A percentile compares a stretch with the other conserved stretches of the same genome.
phyloP scores from a whole-genome alignment of 257 asterid species.

The Rauvolfia tetraphylla region DNA sequence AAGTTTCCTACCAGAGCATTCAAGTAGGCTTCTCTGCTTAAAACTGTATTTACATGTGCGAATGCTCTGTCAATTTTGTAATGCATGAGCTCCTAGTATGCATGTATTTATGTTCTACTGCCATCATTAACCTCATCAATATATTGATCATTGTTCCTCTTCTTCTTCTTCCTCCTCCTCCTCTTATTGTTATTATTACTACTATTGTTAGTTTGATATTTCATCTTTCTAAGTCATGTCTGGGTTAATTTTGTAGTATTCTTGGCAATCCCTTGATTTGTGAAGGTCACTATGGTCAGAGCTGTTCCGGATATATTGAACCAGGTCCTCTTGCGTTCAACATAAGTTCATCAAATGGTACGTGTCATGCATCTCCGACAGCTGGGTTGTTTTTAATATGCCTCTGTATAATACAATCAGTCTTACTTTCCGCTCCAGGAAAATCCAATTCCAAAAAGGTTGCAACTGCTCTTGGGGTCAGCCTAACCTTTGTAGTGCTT shows the following conservation, averaged over 20 bases:
- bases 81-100: slow-evolving; percentile 1
- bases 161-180: not conserved
- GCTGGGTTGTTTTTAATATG: not conserved
- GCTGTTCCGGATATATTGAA: slow-evolving; percentile 53
- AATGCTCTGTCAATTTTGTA: not conserved
- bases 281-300: slow-evolving; percentile 59
- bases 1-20: slow-evolving; percentile 76
- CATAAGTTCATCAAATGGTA: slow-evolving; percentile 49
- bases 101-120: not conserved
- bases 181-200: not conserved
- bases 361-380: not conserved
- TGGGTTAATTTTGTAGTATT: slow-evolving; percentile 35
- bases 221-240: not conserved
- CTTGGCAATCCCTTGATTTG: slow-evolving; percentile 81
- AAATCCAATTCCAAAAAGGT: slow-evolving; percentile 48
- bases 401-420: not conserved
- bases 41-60: slow-evolving; percentile 1
- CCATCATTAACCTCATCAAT: not conserved
- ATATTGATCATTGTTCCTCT: not conserved
- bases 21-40: slow-evolving; percentile 45
- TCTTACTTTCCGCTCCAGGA: slow-evolving; percentile 28
- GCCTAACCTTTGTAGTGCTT: slow-evolving; percentile 47
- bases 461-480: slow-evolving; percentile 69
- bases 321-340: slow-evolving; percentile 54
- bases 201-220: not conserved